Conservation (phyloP, 1,284 basidiomycete species). For the Microbotryum silenes-acaulis region DNA sequence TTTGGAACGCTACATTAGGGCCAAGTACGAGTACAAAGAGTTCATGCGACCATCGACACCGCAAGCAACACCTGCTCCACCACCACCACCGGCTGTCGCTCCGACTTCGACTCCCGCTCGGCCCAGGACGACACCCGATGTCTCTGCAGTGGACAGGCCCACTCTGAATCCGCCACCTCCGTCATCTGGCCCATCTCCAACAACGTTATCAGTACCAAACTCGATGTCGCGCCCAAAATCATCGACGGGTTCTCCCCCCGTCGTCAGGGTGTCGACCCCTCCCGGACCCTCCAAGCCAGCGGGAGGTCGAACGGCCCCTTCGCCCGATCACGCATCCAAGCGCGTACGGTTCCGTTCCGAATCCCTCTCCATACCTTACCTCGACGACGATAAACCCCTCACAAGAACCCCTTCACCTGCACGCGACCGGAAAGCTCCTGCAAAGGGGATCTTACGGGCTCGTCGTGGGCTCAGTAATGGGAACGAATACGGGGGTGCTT, state of each 20-base stretch:
- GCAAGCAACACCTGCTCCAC: neutral
- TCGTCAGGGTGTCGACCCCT: neutral
- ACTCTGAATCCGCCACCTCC: neutral
- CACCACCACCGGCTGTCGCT: neutral
- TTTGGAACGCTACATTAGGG: slow-evolving; percentile 40
- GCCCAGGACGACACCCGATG: neutral
- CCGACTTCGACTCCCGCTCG: neutral
- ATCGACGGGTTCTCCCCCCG: neutral
- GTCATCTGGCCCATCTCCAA: neutral
- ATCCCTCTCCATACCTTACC: slow-evolving; percentile 4
- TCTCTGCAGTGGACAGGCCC: too few relatives aligned
- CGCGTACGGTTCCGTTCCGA: neutral
- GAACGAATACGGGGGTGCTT: neutral
- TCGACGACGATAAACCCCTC: neutral
- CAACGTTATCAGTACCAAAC: neutral
- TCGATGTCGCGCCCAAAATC: neutral
- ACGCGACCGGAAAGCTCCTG: neutral
- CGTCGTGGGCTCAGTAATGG: neutral
- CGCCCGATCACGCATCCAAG: slow-evolving; percentile 4
- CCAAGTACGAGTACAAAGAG: slow-evolving; percentile 38
- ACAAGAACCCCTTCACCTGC: slow-evolving; percentile 20
- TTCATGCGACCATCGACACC: neutral
- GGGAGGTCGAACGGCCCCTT: slow-evolving; percentile 9
- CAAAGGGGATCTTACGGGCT: slow-evolving; percentile 8
- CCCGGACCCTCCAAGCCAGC: neutral